Evolutionary conservation across 768 basidiomycete genomes (phyloP), one percentile per base, ranked within the genome.

Genomic region (Leccinellum rugosiceps): DNA sequence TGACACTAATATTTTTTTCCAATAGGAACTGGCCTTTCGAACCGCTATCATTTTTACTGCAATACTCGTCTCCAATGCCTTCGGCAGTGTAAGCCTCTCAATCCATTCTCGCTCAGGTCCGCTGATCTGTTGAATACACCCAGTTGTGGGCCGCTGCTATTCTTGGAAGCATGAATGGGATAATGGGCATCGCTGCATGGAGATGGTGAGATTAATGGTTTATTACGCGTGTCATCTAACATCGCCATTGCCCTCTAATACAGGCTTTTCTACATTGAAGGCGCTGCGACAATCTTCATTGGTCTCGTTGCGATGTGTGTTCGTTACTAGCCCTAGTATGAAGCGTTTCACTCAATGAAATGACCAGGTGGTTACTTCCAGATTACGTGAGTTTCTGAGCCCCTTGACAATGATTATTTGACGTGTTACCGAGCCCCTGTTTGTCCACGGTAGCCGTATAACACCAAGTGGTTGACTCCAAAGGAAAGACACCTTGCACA

Each of bases 191-290:
- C 47, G 69, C 83, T 26, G 87, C 83, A 25, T 91, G 88, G 89
- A 68, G 85, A 75, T 90, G 84, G 85, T 83, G 56, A 51, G 75
- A 58, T 11, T 2, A 9, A 6, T 13, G 1, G 10, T 15, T 19
- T 35, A 15, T n/a, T n/a, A 25, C 31, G 26, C 50, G 25, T 48
- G 34, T 45, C 47, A 30, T 52, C 31, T 52, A 32, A 58, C 35
- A 48, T 45, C 41, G 26, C 35, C 52, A 15, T 14, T 2, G 19
- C 19, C 41, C 44, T 47, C 19, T 41, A 31, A 28, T 9, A 1
- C 55, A 87, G 88, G 87, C 65, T 90, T 50, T 90, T 90, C 68
- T 86, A 80, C 64, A 86, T 88, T 47, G 87, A 86, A 72, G 87
- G 88, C 4, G 72, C 81, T 2, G 76, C 86, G 15, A 90, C 87